Percentiles rank a stretch among this genome's conserved stretches.
Evolutionary conservation across 306 rosid genomes (phyloP).

Genomic region (Quercus bicolor): DNA sequence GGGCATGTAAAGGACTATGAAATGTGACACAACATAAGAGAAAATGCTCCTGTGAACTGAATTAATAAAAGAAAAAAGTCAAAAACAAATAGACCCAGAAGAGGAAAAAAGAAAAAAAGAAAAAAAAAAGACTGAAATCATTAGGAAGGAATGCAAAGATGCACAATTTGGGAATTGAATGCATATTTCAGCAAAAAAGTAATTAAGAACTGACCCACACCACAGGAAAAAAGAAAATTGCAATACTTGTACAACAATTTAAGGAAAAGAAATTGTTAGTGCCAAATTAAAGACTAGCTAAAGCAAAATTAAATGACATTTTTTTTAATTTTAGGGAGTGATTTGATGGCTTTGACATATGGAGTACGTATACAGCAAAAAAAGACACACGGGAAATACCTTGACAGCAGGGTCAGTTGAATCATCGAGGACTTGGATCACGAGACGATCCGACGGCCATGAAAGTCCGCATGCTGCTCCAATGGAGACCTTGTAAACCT

Average conservation of each 20-base stretch:
- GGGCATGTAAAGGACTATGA: neutral
- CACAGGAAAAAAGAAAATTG: neutral
- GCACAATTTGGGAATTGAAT: neutral
- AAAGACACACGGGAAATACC: conserved; percentile 32
- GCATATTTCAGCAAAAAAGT: neutral
- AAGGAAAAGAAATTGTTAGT: neutral
- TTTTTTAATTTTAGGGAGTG: neutral
- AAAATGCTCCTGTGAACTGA: neutral
- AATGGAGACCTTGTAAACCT: conserved; percentile 96
- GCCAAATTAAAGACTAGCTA: no score
- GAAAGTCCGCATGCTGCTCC: conserved; percentile 98
- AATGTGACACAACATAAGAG: neutral
- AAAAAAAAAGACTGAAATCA: no score
- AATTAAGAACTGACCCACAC: neutral
- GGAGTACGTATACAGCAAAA: conserved; percentile 49
- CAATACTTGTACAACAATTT: neutral
- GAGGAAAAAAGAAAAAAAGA: neutral
- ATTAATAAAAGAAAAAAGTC: no score
- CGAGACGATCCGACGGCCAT: conserved; percentile 96
- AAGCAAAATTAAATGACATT: no score
- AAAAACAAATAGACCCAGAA: neutral
- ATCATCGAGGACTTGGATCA: conserved; percentile 96
- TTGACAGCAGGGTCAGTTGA: conserved; percentile 85
- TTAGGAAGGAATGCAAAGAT: no score
- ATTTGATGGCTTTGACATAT: neutral